Evolutionary conservation across 1,284 basidiomycete species (phyloP).

Genomic region (Gymnopus androsaceus): DNA sequence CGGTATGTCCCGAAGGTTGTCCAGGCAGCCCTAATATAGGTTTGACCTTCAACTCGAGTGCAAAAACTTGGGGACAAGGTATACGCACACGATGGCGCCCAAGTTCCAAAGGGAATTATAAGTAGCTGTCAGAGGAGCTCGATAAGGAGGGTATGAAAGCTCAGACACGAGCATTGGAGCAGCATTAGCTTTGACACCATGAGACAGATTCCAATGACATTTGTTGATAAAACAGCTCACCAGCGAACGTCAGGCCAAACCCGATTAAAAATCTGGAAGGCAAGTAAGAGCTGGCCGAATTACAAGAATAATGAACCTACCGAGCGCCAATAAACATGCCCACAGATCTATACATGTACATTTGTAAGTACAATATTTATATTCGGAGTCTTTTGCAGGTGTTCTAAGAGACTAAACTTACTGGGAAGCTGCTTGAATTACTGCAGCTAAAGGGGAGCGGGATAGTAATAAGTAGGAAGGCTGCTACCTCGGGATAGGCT

Average conservation of each 20-base stretch:
- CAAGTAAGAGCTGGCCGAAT: neutral
- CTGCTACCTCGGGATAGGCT: too few species aligned
- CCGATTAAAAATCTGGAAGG: slow-evolving; percentile 69
- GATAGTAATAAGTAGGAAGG: too few species aligned
- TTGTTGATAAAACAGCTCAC: too few species aligned
- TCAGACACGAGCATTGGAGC: slow-evolving; percentile 79
- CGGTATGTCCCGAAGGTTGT: slow-evolving; percentile 72
- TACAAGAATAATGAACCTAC: slow-evolving; percentile 31
- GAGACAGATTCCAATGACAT: too few species aligned
- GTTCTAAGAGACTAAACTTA: too few species aligned
- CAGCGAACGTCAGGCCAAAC: slow-evolving; percentile 75
- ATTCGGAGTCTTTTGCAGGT: too few species aligned
- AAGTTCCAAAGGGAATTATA: slow-evolving; percentile 85
- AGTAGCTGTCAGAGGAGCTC: slow-evolving; percentile 67
- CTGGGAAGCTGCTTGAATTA: slow-evolving; percentile 68
- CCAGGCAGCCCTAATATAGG: slow-evolving; percentile 63
- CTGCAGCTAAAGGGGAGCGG: too few species aligned
- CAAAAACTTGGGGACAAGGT: neutral
- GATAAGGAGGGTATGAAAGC: slow-evolving; percentile 75
- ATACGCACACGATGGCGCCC: slow-evolving; percentile 65
- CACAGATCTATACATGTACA: too few species aligned
- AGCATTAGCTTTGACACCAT: too few species aligned
- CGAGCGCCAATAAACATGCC: slow-evolving; percentile 83
- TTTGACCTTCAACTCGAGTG: slow-evolving; percentile 3
- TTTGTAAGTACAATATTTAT: too few species aligned